Evolutionary conservation across 768 basidiomycete genomes (phyloP).

Genomic region (Trametopsis cervina): DNA sequence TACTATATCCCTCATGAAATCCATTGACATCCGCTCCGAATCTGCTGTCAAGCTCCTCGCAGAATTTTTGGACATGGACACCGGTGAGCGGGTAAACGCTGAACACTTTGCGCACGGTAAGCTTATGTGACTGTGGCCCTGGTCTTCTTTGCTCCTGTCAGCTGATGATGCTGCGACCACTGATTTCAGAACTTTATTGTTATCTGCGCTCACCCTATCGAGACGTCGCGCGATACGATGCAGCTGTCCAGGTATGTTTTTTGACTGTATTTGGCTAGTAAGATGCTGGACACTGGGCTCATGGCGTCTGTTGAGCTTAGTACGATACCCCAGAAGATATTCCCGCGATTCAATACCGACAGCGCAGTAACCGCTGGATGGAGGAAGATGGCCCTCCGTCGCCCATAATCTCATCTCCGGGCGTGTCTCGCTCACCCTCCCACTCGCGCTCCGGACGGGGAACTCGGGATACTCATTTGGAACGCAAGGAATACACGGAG

Average conservation of each 20-base stretch:
- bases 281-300: neutral
- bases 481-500: too few species aligned
- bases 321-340: conserved; percentile 48
- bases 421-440: conserved; percentile 20
- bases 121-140: conserved; percentile 16
- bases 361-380: conserved; percentile 25
- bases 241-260: conserved; percentile 60
- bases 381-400: conserved; percentile 15
- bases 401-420: conserved; percentile 18
- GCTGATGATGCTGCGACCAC: neutral
- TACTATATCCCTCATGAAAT: conserved; percentile 84
- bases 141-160: neutral
- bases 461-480: too few species aligned
- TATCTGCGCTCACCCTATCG: conserved; percentile 86
- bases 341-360: conserved; percentile 26
- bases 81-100: conserved; percentile 58
- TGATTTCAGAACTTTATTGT: conserved; percentile 67
- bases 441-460: conserved; percentile 13
- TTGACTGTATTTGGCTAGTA: neutral
- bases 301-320: conserved; percentile 26
- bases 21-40: conserved; percentile 88
- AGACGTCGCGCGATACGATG: conserved; percentile 79
- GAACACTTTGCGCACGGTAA: conserved; percentile 93
- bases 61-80: conserved; percentile 83
- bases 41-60: conserved; percentile 77